A percentile compares a stretch with the other conserved stretches of the same genome.
phyloP scores from a whole-genome alignment of 345 rosid genomes.

The Anastatica hierochuntica region DNA sequence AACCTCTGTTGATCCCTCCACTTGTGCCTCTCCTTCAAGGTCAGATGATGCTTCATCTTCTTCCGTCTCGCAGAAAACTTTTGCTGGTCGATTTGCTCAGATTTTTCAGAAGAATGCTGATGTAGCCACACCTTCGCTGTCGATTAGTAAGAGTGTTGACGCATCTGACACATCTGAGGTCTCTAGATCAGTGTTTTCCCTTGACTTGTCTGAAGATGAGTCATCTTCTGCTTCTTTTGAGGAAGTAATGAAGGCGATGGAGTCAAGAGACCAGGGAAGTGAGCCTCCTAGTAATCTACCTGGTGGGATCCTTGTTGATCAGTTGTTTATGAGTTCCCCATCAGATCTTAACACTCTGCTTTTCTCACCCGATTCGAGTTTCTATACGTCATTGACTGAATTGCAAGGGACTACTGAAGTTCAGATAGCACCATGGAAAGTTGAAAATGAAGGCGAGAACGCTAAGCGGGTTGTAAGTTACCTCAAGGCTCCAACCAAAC shows the following conservation, averaged over 20 bases:
- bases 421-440: conserved; percentile 64
- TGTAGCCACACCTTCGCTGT: conserved; percentile 4
- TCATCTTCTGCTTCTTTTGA: conserved; percentile 47
- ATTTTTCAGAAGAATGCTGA: conserved; percentile 62
- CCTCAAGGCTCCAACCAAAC: conserved; percentile 65
- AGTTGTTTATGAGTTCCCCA: conserved; percentile 47
- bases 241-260: conserved; percentile 50
- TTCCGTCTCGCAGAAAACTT: conserved; percentile 32
- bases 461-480: conserved; percentile 58
- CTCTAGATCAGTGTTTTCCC: conserved; percentile 26
- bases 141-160: conserved; percentile 33
- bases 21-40: conserved; percentile 33
- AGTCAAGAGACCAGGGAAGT: conserved; percentile 50
- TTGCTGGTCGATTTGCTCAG: conserved; percentile 69
- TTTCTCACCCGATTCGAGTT: conserved; percentile 69
- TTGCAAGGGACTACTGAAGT: conserved; percentile 70
- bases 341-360: conserved; percentile 55
- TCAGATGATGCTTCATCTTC: conserved; percentile 39
- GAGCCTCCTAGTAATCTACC: conserved; percentile 67
- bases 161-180: conserved; percentile 39
- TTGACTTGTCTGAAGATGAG: conserved; percentile 41
- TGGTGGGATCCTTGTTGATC: conserved; percentile 81
- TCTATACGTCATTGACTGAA: conserved; percentile 45
- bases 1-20: conserved; percentile 38
- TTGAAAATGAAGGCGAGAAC: conserved; percentile 45